Percentiles rank a stretch among this genome's conserved stretches.
These are phyloP conservation scores for Fusarium robinianum DNA, from an alignment of 2,329 filamentous ascomycete genomes.

Conservation along the genomic window DNA sequence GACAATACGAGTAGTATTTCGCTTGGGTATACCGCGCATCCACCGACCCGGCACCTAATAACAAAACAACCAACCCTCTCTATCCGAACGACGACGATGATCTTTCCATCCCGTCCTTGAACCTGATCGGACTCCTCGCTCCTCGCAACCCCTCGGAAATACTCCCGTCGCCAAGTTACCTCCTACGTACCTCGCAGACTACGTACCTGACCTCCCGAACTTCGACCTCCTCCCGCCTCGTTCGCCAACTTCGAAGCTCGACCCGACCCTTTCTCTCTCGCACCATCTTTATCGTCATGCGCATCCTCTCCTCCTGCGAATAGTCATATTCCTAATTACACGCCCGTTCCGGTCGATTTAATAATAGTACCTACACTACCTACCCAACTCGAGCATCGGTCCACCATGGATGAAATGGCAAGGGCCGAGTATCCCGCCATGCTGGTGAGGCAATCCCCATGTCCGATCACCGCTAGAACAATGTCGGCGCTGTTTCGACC, in stretches of 20 bases:
- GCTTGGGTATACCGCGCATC: no score
- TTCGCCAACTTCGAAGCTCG: slow-evolving; percentile 21
- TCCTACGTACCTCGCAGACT: no score
- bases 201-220: no score
- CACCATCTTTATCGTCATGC: slow-evolving; percentile 20
- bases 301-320: slow-evolving; percentile 20
- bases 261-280: slow-evolving; percentile 28
- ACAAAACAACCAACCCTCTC: slow-evolving; percentile 13
- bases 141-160: no score
- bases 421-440: slow-evolving; percentile 91
- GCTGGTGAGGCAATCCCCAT: slow-evolving; percentile 68
- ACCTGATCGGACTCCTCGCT: no score
- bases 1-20: no score
- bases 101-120: no score
- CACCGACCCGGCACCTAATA: no score
- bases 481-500: slow-evolving; percentile 1
- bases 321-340: slow-evolving; percentile 24
- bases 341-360: slow-evolving; percentile 20
- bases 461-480: slow-evolving; percentile 1
- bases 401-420: slow-evolving; percentile 75
- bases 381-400: slow-evolving; percentile 9
- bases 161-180: no score
- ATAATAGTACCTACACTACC: slow-evolving; percentile 22
- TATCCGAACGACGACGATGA: slow-evolving; percentile 6
- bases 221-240: slow-evolving; percentile 9